Percentiles rank a stretch among this genome's conserved stretches.
Evolutionary conservation across 1,139 yeast genomes (phyloP).

Genomic region (Geotrichum siamense): DNA sequence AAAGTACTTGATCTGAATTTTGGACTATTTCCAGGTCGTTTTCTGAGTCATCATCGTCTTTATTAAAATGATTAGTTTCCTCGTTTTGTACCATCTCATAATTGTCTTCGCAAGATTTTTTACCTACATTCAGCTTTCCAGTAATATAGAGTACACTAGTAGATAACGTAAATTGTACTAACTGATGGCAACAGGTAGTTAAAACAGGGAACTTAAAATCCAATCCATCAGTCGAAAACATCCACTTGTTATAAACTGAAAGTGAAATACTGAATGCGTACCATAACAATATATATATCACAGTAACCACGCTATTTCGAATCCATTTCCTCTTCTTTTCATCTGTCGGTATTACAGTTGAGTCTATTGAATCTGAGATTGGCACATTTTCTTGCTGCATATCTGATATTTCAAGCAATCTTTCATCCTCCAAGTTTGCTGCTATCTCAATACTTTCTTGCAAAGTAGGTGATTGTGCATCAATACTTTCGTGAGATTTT

Average conservation of each 20-base stretch:
- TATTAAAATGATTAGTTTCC: neutral
- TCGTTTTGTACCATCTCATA: slow-evolving; percentile 8
- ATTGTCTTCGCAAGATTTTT: slow-evolving; percentile 3
- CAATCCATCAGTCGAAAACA: slow-evolving; percentile 70
- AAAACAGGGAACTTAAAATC: slow-evolving; percentile 77
- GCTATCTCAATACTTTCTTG: neutral
- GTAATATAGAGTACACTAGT: slow-evolving; percentile 13
- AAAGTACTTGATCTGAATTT: neutral
- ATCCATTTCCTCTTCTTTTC: slow-evolving; percentile 11
- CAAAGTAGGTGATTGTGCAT: too few species aligned
- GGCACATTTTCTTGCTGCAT: too few species aligned
- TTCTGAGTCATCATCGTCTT: slow-evolving; percentile 5
- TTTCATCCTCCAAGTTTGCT: neutral
- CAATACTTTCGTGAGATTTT: too few species aligned
- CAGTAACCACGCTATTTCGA: slow-evolving; percentile 22
- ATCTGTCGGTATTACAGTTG: neutral
- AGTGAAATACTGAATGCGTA: slow-evolving; percentile 54
- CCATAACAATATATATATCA: slow-evolving; percentile 30
- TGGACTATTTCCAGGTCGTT: neutral
- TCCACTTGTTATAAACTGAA: slow-evolving; percentile 94
- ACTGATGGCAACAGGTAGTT: slow-evolving; percentile 79
- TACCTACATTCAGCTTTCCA: slow-evolving; percentile 8
- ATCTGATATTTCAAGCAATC: too few species aligned
- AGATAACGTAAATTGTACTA: slow-evolving; percentile 43
- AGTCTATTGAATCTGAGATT: too few species aligned